Base-by-base conservation (phyloP, 2,329 filamentous ascomycete species). In the Xylariaceae sp. region DNA sequence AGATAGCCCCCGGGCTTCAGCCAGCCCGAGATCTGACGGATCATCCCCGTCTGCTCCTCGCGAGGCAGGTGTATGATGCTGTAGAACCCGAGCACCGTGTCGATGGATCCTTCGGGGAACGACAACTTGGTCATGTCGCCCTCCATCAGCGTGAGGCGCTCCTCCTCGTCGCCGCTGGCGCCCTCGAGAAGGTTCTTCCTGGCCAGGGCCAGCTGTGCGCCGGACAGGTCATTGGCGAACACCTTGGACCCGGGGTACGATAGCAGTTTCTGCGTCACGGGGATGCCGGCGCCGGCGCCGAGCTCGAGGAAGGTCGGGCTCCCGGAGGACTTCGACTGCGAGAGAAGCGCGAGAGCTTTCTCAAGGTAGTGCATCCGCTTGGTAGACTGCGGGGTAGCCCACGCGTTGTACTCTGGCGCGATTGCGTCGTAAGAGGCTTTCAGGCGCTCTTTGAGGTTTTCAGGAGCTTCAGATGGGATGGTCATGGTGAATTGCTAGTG, bases 51-150 rank as follows among this genome's bases (percentile, higher is more conserved):
- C 57, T 80, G 76, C 52, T 79, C 74, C 1, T 59, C 57, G 4
- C 67, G 64, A 1, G 75, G 73, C 4, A 81, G 64, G 49, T 80
- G 77, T 38, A 78, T 71, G 38, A 81, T 55, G 26, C 69, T 75
- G 56, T 77, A 79, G 50, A 80, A 69, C 0, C 61, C 76, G 1
- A 73, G 50, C 2, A 78, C 65, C 4, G 68, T 73, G 43, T 78
- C 67, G 41, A 80, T 64, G 0, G 61, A 60, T 1, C 34, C 54
- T 8, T 18, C 43, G 0, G 50, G 28, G 38, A 67, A 67, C 2
- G 50, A 38, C 4, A 70, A 59, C 2, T 45, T 42, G 45, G 56
- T 60, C 64, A 71, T 70, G 55, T 71, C 68, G 36, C 63, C 61
- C 39, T 63, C 50, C 16, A 56, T 36, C 37, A 66, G 63, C 19